Percentiles rank a stretch among this genome's conserved stretches.
Evolutionary conservation across 2,329 filamentous ascomycete genomes (phyloP).

Genomic region (Pestalotiopsis sp.): DNA sequence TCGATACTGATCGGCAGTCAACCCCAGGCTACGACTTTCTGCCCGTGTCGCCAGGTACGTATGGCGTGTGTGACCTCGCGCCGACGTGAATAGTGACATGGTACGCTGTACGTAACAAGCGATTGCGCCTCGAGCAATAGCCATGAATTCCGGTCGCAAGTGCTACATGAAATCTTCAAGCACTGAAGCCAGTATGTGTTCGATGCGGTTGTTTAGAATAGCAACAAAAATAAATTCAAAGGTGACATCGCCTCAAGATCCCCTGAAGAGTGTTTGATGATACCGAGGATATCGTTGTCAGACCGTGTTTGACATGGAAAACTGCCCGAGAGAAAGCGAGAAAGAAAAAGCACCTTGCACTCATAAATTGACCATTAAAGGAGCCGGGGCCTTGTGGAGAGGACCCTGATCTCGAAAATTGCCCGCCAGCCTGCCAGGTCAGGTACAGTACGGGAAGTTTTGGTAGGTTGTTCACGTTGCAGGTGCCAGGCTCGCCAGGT

Average conservation of each 20-base stretch:
- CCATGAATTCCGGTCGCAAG: not conserved
- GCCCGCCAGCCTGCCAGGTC: not conserved
- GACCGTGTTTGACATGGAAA: not conserved
- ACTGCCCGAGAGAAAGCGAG: not conserved
- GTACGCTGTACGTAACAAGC: too few relatives aligned
- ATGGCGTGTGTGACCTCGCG: too few relatives aligned
- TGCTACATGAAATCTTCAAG: not conserved
- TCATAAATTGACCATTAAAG: not conserved
- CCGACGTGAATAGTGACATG: too few relatives aligned
- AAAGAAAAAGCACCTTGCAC: not conserved
- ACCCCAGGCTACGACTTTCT: not conserved
- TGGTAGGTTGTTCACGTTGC: not conserved
- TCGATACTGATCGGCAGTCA: constrained; percentile 4
- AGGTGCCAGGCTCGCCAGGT: too few relatives aligned
- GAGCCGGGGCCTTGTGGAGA: not conserved
- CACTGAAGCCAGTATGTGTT: not conserved
- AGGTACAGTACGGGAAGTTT: not conserved
- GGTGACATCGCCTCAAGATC: not conserved
- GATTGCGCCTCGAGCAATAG: not conserved
- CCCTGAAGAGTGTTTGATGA: not conserved
- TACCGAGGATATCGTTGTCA: constrained; percentile 10
- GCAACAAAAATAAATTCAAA: not conserved
- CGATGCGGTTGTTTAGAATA: not conserved
- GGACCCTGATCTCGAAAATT: constrained; percentile 5
- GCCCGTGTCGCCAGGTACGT: not conserved